Evolutionary conservation across 768 basidiomycete species (phyloP), one percentile per base, ranked within the genome.

Genomic region (Kwoniella pini): DNA sequence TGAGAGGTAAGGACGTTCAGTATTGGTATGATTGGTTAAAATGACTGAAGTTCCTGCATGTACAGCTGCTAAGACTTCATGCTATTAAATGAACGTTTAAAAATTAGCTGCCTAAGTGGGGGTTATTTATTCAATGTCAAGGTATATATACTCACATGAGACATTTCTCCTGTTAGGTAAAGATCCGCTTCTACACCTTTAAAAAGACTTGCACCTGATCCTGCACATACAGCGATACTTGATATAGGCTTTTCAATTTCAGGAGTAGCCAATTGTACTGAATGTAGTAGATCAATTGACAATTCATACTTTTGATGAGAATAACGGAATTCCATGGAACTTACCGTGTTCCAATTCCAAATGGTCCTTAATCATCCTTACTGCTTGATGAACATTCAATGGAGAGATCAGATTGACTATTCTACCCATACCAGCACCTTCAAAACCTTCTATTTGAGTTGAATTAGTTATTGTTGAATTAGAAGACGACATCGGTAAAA

Each of bases 141-240:
- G n/a, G n/a, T n/a, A n/a, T n/a, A n/a, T n/a, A n/a, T 15, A 70
- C 76, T 66, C 78, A 91, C 90, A 79, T 95, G 93, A 19, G 84
- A 77, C 89, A 94, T 90, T 80, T 97, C 92, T 9, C 95, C 95
- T 2, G 95, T 97, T 70, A 93, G 82, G 77, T 89, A 91, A 24
- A 93, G 84, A 77, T 96, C 93, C 38, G 92, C 93, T 45, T 84
- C 79, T 38, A 85, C 82, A 49, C 85, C 87, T 51, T 82, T 77
- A 48, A 97, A 83, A 76, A 94, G 82, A 43, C 87, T 87, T 1
- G 85, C 88, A 22, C 71, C 94, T 27, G 88, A 87, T 33, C 95
- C 95, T 33, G 93, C 93, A 77, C 94, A 96, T 61, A 97, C 87
- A 52, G 90, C 93, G 58, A 96, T 83, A 27, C 86, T 85, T 70